Evolutionary conservation across 2,329 filamentous ascomycete species (phyloP).

Genomic region (Penicillium sp.): DNA sequence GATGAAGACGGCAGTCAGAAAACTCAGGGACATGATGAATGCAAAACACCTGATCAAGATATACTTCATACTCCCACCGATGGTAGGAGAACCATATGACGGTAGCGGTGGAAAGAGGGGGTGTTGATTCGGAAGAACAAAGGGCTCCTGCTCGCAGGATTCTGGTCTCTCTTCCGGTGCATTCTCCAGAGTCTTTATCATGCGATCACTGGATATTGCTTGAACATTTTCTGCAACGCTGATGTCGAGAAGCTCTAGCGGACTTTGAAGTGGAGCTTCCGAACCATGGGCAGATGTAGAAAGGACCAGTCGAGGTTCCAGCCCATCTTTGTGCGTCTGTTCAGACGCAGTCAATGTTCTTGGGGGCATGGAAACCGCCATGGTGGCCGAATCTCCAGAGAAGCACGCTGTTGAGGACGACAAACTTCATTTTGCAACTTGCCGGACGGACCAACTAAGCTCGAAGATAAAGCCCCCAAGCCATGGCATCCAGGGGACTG

Average conservation of each 20-base stretch:
- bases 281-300: not conserved
- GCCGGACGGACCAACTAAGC: not conserved
- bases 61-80: slow-evolving; percentile 60
- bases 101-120: slow-evolving; percentile 74
- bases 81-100: slow-evolving; percentile 68
- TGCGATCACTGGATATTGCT: not conserved
- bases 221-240: not conserved
- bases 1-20: slow-evolving; percentile 68
- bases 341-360: slow-evolving; percentile 2
- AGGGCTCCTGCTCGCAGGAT: slow-evolving; percentile 4
- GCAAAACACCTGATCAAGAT: slow-evolving; percentile 60
- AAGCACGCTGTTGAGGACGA: not conserved
- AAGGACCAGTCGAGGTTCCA: not conserved
- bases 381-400: slow-evolving; percentile 3
- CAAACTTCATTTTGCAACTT: slow-evolving; percentile 3
- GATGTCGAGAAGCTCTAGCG: not conserved
- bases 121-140: slow-evolving; percentile 19
- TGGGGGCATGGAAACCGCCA: slow-evolving; percentile 13
- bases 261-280: not conserved
- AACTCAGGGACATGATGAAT: slow-evolving; percentile 69
- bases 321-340: slow-evolving; percentile 1
- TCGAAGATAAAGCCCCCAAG: not conserved
- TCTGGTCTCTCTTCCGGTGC: slow-evolving; percentile 9
- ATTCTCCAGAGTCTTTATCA: not conserved
- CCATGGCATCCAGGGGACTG: too few relatives aligned